These are phyloP conservation scores for Monosporozyma unispora DNA, from an alignment of 805 yeast genomes.

Conservation along the genomic window DNA sequence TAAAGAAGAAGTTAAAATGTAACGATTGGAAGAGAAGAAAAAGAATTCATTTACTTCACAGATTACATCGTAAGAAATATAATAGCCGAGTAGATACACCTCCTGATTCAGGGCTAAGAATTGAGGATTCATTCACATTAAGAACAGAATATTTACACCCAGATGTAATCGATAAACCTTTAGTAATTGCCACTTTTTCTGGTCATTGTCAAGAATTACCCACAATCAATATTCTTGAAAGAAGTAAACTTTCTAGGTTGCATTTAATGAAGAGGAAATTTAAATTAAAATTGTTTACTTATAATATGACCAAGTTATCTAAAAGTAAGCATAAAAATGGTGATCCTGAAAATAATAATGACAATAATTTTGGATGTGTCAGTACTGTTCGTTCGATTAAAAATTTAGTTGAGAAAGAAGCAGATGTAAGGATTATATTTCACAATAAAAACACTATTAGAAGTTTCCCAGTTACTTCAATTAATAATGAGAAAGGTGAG, in stretches of 20 bases:
- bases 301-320: constrained; percentile 4
- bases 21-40: constrained; percentile 17
- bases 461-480: constrained; percentile 4
- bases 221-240: constrained; percentile 18
- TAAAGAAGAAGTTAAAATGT: constrained; percentile 13
- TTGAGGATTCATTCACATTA: constrained; percentile 22
- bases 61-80: background rate
- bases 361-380: constrained; percentile 13
- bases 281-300: constrained; percentile 17
- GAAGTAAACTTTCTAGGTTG: constrained; percentile 15
- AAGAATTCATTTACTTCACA: constrained; percentile 18
- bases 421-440: constrained; percentile 25
- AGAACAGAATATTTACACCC: constrained; percentile 14
- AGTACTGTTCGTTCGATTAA: constrained; percentile 18
- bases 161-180: constrained; percentile 19
- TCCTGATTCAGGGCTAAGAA: constrained; percentile 14
- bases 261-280: constrained; percentile 22
- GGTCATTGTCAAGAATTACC: constrained; percentile 25
- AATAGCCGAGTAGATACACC: constrained; percentile 1
- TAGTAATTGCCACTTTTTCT: constrained; percentile 24
- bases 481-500: constrained; percentile 4
- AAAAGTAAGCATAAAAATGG: background rate
- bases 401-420: constrained; percentile 16
- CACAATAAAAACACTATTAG: constrained; percentile 23
- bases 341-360: background rate